These are phyloP conservation scores for Candida smagusa DNA, from an alignment of 1,139 yeast genomes.

Conservation along the genomic window DNA sequence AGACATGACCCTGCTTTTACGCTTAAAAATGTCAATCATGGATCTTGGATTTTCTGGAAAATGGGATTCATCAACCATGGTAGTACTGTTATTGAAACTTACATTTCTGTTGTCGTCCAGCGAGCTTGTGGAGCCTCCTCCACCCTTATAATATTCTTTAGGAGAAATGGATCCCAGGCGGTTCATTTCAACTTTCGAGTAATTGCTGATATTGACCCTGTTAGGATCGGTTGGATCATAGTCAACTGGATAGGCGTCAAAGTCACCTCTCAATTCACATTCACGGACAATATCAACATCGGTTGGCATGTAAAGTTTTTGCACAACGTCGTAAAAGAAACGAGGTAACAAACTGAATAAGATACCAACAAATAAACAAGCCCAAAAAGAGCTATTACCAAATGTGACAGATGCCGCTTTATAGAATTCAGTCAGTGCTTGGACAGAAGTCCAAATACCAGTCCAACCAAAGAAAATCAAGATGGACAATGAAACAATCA, in stretches of 20 bases:
- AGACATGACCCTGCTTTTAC: constrained; percentile 23
- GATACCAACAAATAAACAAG: constrained; percentile 69
- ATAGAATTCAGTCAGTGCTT: constrained; percentile 66
- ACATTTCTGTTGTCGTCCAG: constrained; percentile 14
- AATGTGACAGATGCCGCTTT: constrained; percentile 72
- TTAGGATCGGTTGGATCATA: constrained; percentile 66
- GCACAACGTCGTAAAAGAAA: constrained; percentile 60
- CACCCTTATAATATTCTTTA: constrained; percentile 3
- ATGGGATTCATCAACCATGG: constrained; percentile 5
- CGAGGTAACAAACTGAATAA: constrained; percentile 76
- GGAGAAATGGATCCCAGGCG: constrained; percentile 3
- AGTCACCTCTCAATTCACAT: constrained; percentile 59
- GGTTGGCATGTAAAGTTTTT: constrained; percentile 62
- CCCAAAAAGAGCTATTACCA: constrained; percentile 79
- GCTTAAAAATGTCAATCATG: constrained; percentile 24
- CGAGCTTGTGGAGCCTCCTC: constrained; percentile 9
- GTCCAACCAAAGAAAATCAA: constrained; percentile 81
- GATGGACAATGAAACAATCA: constrained; percentile 63
- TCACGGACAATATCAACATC: constrained; percentile 89
- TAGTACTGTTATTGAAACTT: constrained; percentile 8
- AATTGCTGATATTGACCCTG: constrained; percentile 36
- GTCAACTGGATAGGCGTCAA: constrained; percentile 51
- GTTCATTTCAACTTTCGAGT: constrained; percentile 13
- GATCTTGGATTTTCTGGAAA: constrained; percentile 14
- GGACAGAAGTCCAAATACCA: constrained; percentile 74